Evolutionary conservation across 345 rosid species (phyloP), one percentile per base, ranked within the genome.

Genomic region (Sonneratia caseolaris): DNA sequence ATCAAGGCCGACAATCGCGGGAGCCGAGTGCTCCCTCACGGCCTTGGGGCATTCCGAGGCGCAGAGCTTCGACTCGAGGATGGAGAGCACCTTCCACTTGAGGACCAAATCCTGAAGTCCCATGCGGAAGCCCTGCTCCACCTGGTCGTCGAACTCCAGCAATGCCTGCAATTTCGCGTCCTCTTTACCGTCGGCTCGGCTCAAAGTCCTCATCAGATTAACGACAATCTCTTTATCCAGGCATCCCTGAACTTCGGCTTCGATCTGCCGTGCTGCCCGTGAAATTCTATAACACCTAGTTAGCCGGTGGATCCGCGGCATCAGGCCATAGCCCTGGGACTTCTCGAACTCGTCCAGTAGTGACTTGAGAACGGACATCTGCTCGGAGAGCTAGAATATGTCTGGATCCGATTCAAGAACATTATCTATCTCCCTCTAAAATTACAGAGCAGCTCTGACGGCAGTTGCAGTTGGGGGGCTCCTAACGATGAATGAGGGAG

Each of bases 81-180:
- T 27, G 0, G 81, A 64, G 40, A 86, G 86, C 4, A 82, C 81
- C 76, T 76, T 86, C 5, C 80, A 81, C 70, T 66, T 81, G 70
- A 84, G 72, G 68, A 88, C 49, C 79, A 86, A 47, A 42, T 86
- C 87, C 65, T 88, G 92, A 57, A 84, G 81, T 4, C 81, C 80
- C 7, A 80, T 59, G 69, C 83, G 87, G 66, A 88, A 88, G 16
- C 89, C 92, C 55, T 38, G 68, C 3, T 74, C 74, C 9, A 86
- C 75, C 5, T 86, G 80, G 51, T 76, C 66, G 68, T 79, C 79
- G 32, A 88, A 78, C 47, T 74, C 87, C 7, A 38, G 70, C 82
- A 84, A 75, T 47, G 71, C 79, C 73, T 67, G 71, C 65, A 80
- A 42, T 27, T 49, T 51, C 69, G 16, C 87, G 3, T 82, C 77